These are phyloP conservation scores for Novymonas esmeraldas DNA, from an alignment of 208 protist species.

Conservation along the genomic window DNA sequence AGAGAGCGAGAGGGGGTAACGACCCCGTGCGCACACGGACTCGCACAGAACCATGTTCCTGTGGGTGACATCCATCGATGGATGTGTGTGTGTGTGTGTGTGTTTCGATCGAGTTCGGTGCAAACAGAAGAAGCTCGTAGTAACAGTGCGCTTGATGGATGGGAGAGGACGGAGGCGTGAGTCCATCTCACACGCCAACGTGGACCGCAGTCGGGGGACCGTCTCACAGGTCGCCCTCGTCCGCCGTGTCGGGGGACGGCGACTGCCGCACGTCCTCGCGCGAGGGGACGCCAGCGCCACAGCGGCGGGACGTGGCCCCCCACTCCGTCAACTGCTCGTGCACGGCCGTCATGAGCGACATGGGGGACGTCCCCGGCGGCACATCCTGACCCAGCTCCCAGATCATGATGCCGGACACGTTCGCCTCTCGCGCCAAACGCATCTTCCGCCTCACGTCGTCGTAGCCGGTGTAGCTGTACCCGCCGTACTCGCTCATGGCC, in stretches of 20 bases:
- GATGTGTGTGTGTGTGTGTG: neutral
- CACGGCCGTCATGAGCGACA: conserved; percentile 57
- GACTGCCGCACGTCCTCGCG: neutral
- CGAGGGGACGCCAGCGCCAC: too few relatives aligned
- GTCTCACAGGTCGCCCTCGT: conserved; percentile 20
- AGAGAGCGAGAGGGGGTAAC: neutral
- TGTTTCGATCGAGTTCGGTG: neutral
- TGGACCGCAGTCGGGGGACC: too few relatives aligned
- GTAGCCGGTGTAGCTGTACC: conserved; percentile 49
- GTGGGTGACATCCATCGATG: neutral
- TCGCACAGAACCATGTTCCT: neutral
- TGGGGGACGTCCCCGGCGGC: conserved; percentile 39
- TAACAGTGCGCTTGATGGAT: neutral
- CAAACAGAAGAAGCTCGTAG: neutral
- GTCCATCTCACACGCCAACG: too few relatives aligned
- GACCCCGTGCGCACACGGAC: too few relatives aligned
- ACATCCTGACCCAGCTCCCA: conserved; percentile 82
- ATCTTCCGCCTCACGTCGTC: conserved; percentile 54
- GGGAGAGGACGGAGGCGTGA: neutral
- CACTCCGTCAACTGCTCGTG: conserved; percentile 49
- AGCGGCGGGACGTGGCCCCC: too few relatives aligned
- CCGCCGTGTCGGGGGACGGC: neutral
- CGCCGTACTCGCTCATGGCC: conserved; percentile 35
- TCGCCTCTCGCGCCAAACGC: conserved; percentile 39
- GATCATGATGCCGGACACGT: conserved; percentile 69